Percentiles rank a stretch among this genome's conserved stretches.
Evolutionary conservation across 202 grass and related monocot species (phyloP).

Genomic region (Elaeis oleifera): DNA sequence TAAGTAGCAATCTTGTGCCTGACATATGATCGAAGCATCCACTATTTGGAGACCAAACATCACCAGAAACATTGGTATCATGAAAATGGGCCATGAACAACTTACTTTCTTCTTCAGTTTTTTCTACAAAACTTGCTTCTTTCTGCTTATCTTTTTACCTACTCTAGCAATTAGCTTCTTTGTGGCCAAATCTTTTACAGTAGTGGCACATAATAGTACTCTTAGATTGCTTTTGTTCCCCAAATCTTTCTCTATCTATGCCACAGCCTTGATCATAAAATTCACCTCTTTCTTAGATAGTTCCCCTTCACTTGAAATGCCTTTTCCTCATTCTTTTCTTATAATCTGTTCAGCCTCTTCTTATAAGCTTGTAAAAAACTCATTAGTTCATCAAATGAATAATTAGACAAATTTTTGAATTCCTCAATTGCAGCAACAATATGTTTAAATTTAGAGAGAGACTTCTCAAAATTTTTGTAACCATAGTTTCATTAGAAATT

Average conservation of each 20-base stretch:
- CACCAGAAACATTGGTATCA: too few relatives aligned
- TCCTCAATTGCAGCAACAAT: not conserved
- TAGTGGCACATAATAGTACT: too few relatives aligned
- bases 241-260: too few relatives aligned
- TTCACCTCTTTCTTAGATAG: not conserved
- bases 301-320: constrained; percentile 1
- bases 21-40: constrained; percentile 7
- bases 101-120: not conserved
- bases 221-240: too few relatives aligned
- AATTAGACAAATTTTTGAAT: not conserved
- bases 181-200: too few relatives aligned
- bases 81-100: not conserved
- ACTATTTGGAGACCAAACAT: not conserved
- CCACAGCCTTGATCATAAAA: too few relatives aligned
- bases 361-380: constrained; percentile 12
- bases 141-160: constrained; percentile 1
- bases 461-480: not conserved
- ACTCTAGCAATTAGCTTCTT: not conserved
- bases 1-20: not conserved
- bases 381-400: constrained; percentile 23
- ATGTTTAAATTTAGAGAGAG: not conserved
- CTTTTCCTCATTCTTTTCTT: constrained; percentile 1
- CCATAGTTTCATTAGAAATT: too few relatives aligned
- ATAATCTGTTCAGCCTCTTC: not conserved
- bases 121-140: too few relatives aligned